Evolutionary conservation across 1,139 yeast species (phyloP).

Genomic region (Pneumocystis carinii): DNA sequence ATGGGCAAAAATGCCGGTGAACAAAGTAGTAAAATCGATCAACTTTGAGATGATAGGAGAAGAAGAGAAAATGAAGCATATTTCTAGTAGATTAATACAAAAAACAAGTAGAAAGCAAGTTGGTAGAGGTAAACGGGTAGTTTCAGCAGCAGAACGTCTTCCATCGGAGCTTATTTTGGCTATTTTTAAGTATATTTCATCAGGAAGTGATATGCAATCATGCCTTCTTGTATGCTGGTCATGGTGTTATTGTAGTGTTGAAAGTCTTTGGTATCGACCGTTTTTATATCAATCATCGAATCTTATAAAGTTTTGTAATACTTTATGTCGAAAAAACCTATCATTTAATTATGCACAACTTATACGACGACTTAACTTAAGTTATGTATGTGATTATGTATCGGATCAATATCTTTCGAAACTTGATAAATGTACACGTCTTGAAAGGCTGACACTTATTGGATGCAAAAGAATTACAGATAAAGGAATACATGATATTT

Average conservation of each 20-base stretch:
- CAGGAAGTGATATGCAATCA: conserved; percentile 49
- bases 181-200: conserved; percentile 51
- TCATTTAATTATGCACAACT: conserved; percentile 47
- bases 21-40: background rate
- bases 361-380: conserved; percentile 67
- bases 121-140: background rate
- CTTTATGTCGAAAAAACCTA: conserved; percentile 39
- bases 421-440: conserved; percentile 40
- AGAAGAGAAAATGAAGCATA: background rate
- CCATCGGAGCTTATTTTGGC: conserved; percentile 72
- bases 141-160: conserved; percentile 29
- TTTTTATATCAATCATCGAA: conserved; percentile 33
- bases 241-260: conserved; percentile 70
- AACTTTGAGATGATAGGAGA: background rate
- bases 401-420: conserved; percentile 47
- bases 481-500: conserved; percentile 43
- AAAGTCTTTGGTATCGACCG: conserved; percentile 81
- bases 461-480: conserved; percentile 59
- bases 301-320: conserved; percentile 12
- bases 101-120: background rate
- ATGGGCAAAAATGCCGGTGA: background rate
- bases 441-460: conserved; percentile 75
- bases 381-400: conserved; percentile 54
- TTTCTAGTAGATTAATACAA: background rate
- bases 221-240: conserved; percentile 63